Base-by-base conservation (phyloP, 306 rosid species). In the Rosa chinensis region DNA sequence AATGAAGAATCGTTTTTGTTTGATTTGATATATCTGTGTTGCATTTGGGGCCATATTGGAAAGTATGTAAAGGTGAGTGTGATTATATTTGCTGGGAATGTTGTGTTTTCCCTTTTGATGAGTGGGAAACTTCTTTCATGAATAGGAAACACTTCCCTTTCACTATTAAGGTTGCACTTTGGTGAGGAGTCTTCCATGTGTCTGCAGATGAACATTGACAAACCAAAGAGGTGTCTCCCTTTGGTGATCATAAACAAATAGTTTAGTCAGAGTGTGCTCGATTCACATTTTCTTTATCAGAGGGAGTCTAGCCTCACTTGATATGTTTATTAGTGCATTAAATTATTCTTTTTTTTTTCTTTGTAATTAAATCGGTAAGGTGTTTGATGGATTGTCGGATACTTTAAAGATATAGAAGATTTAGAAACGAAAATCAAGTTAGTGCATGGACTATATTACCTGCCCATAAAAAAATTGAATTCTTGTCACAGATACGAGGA, bases 21-120 rank as follows among this genome's bases (percentile, higher is more conserved):
- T 93, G 92, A 86, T 93, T 88, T 89, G 92, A 88, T 85, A 87
- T 80, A 77, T 85, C 86, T 86, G 85, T 73, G 87, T 75, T 75
- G 79, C 89, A 88, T 85, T 86, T 84, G 87, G 87, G 84, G 81
- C 88, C 72, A 66, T 66, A 82, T 78, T 84, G 81, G 64, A 58
- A 84, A 83, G 86, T 71, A 72, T 85, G 63, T 70, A 89, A 76
- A 85, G 86, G 62, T 82, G 82, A 85, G 77, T 71, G 78, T 79
- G 86, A 82, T 84, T 80, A 56, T 80, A 75, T 69, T 83, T 83
- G 84, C 83, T 87, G 81, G 85, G 91, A 82, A 84, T 88, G 83
- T 77, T 79, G 79, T 86, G 72, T 78, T 73, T 77, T 71, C 71
- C 85, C 84, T 88, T 88, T 92, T 85, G 74, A 85, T 70, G 74